Conservation (phyloP, 148 eudicot species). For the Polygonum maritimum region DNA sequence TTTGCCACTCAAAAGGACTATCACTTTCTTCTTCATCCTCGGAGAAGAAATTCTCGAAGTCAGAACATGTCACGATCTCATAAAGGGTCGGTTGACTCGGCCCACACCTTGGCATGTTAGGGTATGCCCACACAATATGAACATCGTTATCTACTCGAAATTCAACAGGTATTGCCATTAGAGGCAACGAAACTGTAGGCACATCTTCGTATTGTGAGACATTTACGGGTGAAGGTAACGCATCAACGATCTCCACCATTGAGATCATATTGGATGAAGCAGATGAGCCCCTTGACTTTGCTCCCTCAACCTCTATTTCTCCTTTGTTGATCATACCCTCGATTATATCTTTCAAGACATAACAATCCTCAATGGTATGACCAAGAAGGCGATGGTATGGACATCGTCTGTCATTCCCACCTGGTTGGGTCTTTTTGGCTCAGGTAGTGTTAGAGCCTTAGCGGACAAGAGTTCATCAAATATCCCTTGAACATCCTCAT, state of each 20-base stretch:
- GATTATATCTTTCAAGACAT: not conserved
- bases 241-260: no score
- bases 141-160: not conserved
- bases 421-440: not conserved
- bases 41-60: no score
- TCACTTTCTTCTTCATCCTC: no score
- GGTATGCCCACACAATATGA: not conserved
- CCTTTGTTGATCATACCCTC: not conserved
- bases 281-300: not conserved
- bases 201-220: no score
- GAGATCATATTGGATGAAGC: not conserved
- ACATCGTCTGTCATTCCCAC: not conserved
- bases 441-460: no score
- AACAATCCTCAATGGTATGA: no score
- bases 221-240: no score
- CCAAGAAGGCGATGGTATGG: no score
- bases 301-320: not conserved
- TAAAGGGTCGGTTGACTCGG: not conserved
- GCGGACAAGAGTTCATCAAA: no score
- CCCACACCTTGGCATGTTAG: not conserved
- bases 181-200: not conserved
- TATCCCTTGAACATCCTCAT: no score
- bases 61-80: not conserved
- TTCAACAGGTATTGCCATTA: not conserved
- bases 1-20: no score